phyloP scores from a whole-genome alignment of 1,284 basidiomycete genomes.

The Inonotus obliquus region DNA sequence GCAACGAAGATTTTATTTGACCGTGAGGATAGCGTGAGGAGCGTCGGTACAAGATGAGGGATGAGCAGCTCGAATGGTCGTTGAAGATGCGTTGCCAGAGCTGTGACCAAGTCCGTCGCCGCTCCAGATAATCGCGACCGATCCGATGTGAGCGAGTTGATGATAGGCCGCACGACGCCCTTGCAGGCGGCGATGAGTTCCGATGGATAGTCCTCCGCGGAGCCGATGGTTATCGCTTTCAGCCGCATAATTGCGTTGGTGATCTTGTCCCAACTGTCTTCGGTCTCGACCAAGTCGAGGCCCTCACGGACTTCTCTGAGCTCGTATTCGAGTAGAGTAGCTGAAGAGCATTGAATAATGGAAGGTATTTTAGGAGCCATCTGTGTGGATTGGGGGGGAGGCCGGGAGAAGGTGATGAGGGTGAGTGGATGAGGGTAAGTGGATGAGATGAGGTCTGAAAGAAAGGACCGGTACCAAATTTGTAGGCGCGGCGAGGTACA shows the following conservation, averaged over 20 bases:
- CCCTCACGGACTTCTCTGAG: conserved; percentile 39
- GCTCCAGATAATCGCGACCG: conserved; percentile 71
- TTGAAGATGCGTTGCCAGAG: conserved; percentile 54
- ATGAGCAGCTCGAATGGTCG: conserved; percentile 66
- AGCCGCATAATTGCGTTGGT: conserved; percentile 49
- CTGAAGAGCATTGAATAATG: conserved; percentile 16
- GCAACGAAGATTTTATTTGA: conserved; percentile 77
- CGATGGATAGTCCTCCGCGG: conserved; percentile 48
- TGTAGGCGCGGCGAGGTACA: conserved; percentile 7
- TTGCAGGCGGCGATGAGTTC: conserved; percentile 55
- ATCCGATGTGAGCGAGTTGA: conserved; percentile 66
- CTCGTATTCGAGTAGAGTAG: conserved; percentile 24
- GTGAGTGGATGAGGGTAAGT: not conserved
- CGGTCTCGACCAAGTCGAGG: conserved; percentile 62
- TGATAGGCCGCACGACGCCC: conserved; percentile 52
- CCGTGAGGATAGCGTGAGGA: conserved; percentile 67
- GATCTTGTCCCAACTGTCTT: conserved; percentile 83
- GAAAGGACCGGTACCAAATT: too few relatives aligned
- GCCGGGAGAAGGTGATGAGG: not conserved
- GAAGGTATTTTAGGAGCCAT: conserved; percentile 24
- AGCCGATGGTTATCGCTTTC: conserved; percentile 51
- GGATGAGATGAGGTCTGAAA: not conserved
- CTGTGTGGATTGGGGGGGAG: not conserved
- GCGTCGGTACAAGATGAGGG: conserved; percentile 59
- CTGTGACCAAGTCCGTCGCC: conserved; percentile 60